Evolutionary conservation across 2,329 filamentous ascomycete genomes (phyloP), one percentile per base, ranked within the genome.

Genomic region (Fusarium decemcellulare): DNA sequence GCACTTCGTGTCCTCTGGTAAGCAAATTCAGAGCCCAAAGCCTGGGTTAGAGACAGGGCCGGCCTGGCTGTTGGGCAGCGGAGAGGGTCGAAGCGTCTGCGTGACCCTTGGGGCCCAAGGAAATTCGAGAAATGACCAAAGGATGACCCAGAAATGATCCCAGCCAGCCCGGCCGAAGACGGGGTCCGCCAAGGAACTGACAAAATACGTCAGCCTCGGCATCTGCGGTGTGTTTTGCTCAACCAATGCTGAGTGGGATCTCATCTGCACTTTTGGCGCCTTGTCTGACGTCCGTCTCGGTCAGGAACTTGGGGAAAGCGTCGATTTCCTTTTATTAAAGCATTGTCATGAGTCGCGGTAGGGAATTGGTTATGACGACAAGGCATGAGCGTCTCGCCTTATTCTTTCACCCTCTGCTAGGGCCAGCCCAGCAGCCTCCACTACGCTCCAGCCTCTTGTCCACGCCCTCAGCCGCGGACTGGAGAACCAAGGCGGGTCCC

Each of bases 181-280:
- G 39, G 58, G 55, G 55, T 53, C 64, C 42, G 64, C 60, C 34
- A 68, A 12, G 54, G 65, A 34, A 11, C 37, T 55, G 64, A 70
- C 46, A 64, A 63, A 54, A 70, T 70, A 70, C 67, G 59, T 61
- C 59, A 70, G 50, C 50, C 52, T 67, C 23, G 37, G 43, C 11
- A 48, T 60, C 23, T 39, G 46, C 54, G 44, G 32, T 54, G n/a
- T 36, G 16, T 23, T 51, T 32, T 32, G 36, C 23, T 51, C 47
- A n/a, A 12, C 30, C 34, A 14, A 14, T 18, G 14, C 30, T 36
- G 16, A 51, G 36, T 51, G 47, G 47, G 34, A 36, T 32, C 27
- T 14, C 23, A 51, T 51, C 18, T 51, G 16, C 11, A 15, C 23
- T 51, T 51, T 32, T 32, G 30, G 14, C 8, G 14, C 18, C 47